Base-by-base conservation (phyloP, 805 yeast genomes). In the Schwanniomyces vanrijiae region DNA sequence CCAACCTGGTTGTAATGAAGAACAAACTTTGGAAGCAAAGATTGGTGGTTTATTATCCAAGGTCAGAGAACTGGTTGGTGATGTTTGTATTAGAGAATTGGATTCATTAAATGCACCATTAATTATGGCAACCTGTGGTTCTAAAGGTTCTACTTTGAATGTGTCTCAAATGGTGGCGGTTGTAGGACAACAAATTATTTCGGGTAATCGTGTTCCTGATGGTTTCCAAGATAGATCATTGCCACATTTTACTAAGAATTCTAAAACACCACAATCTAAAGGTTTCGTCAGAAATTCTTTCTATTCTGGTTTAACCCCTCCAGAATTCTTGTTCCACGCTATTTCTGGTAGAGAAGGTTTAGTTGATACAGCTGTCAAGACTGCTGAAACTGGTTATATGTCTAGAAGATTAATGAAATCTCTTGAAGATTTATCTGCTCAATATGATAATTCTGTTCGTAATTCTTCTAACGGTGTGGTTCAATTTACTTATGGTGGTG, bases 321-420 rank as follows among this genome's bases (percentile, higher is more conserved):
- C 94, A 69, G 99, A 94, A 69, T 94, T 94, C 69, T 91, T 94
- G 68, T 94, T 94, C 86, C 99, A 94, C 68, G 97, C 98, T 44
- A 94, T 94, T 97, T 98, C 99, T 64, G 99, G 99, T 77, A 90
- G 99, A 81, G 99, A 94, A 76, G 99, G 99, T 78, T 78, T 94
- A 65, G 95, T 94, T 66, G 99, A 94, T 80, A 94, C 99, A 46
- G 99, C 99, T 13, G 99, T 94, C 42, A 94, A 94, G 69, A 94
- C 99, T 37, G 98, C 99, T 2, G 98, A 92, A 73, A 92, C 99
- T 4, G 98, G 98, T 64, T 91, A 91, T 71, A 92, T 92, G 95
- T 92, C 98, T 20, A 88, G 99, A 70, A 84, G 99, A 68, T 78
- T 92, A 65, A 92, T 92, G 99, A 92, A 92, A 68, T 94, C 98